phyloP scores from a whole-genome alignment of 1,284 basidiomycete species.

The Cystobasidium sp. region DNA sequence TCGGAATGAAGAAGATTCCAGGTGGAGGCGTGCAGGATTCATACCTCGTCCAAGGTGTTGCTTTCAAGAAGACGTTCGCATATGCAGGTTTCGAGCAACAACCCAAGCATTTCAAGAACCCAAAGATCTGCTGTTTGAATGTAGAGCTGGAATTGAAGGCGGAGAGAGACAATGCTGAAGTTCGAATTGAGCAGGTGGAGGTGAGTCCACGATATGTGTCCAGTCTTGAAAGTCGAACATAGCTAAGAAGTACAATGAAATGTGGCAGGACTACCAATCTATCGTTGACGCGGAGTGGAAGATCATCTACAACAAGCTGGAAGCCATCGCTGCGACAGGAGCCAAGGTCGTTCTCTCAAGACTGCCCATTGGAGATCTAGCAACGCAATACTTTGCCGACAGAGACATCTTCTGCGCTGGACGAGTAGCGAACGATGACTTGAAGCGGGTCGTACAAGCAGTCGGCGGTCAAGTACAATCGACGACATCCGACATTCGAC shows the following conservation, averaged over 20 bases:
- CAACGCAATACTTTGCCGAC: conserved; percentile 99
- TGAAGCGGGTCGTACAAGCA: conserved; percentile 93
- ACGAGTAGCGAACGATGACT: conserved; percentile 85
- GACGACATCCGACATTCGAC: conserved; percentile 88
- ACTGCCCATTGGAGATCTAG: conserved; percentile 96
- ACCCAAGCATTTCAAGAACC: conserved; percentile 88
- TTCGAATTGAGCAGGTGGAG: conserved; percentile 92
- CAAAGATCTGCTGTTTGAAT: conserved; percentile 91
- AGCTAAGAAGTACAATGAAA: neutral
- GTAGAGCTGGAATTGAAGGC: conserved; percentile 99
- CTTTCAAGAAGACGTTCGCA: conserved; percentile 99
- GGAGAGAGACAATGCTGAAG: conserved; percentile 99
- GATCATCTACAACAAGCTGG: conserved; percentile 97
- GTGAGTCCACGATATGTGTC: conserved; percentile 46
- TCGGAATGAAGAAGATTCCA: conserved; percentile 98
- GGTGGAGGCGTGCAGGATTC: conserved; percentile 96
- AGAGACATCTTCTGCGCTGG: conserved; percentile 99
- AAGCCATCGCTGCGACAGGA: conserved; percentile 93
- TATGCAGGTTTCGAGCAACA: conserved; percentile 99
- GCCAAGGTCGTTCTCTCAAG: conserved; percentile 98
- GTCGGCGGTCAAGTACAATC: conserved; percentile 94
- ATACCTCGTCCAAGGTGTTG: conserved; percentile 82
- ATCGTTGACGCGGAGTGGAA: conserved; percentile 99
- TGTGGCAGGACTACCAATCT: conserved; percentile 87
- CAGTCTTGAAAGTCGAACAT: neutral